Evolutionary conservation across 1,284 basidiomycete species (phyloP).

Genomic region (Cryptococcus sp.): DNA sequence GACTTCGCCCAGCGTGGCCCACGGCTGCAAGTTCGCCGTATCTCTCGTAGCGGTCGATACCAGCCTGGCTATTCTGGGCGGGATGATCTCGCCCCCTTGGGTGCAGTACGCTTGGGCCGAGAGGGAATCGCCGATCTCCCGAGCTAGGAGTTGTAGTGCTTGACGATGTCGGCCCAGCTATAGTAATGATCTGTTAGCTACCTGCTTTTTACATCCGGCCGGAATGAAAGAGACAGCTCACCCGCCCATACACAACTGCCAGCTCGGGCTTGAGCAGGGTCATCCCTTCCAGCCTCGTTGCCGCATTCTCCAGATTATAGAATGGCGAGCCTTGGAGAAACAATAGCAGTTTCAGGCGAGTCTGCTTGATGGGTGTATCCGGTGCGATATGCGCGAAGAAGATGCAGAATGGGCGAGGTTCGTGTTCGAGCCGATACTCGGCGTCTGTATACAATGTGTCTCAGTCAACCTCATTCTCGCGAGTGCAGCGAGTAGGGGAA

Average conservation of each 20-base stretch:
- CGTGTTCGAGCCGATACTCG: slow-evolving; percentile 45
- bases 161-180: slow-evolving; percentile 67
- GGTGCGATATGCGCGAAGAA: slow-evolving; percentile 58
- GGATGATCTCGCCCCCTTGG: slow-evolving; percentile 69
- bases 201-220: background rate
- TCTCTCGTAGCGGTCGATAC: slow-evolving; percentile 42
- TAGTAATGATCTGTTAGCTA: no score
- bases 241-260: slow-evolving; percentile 80
- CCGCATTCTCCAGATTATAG: slow-evolving; percentile 64
- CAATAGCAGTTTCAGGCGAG: slow-evolving; percentile 71
- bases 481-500: background rate
- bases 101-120: slow-evolving; percentile 82
- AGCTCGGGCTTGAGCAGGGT: slow-evolving; percentile 67
- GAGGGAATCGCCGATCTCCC: slow-evolving; percentile 68
- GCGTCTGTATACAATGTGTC: slow-evolving; percentile 30
- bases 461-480: background rate
- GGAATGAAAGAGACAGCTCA: slow-evolving; percentile 51
- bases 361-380: slow-evolving; percentile 69
- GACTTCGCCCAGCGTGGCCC: slow-evolving; percentile 59
- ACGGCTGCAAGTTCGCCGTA: slow-evolving; percentile 57
- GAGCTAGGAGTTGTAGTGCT: slow-evolving; percentile 69
- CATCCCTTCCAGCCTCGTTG: slow-evolving; percentile 57
- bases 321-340: slow-evolving; percentile 73
- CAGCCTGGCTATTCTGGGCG: slow-evolving; percentile 62
- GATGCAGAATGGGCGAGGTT: slow-evolving; percentile 42